These are phyloP conservation scores for Chaetothyriales sp. DNA, from an alignment of 2,329 filamentous ascomycete genomes.

Conservation along the genomic window DNA sequence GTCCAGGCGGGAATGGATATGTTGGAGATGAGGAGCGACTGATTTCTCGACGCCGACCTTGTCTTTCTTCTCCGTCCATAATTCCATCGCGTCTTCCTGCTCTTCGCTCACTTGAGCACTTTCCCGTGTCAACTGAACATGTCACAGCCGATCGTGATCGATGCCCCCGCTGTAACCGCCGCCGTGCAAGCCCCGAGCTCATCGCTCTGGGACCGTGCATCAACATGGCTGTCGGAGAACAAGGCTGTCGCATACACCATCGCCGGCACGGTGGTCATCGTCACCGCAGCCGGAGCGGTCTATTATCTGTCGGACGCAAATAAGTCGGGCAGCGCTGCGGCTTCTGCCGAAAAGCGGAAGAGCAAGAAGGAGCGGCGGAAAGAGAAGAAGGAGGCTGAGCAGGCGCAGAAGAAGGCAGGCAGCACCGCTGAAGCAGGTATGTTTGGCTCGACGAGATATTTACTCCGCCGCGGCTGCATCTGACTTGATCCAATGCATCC, in stretches of 20 bases:
- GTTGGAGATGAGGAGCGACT: neutral
- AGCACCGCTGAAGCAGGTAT: conserved; percentile 21
- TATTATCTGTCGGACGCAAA: conserved; percentile 62
- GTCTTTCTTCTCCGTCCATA: conserved; percentile 2
- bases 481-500: neutral
- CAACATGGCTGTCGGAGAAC: conserved; percentile 86
- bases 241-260: conserved; percentile 93
- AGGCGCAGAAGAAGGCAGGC: conserved; percentile 29
- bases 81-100: conserved; percentile 1
- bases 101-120: conserved; percentile 2
- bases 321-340: conserved; percentile 23
- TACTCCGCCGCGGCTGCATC: no score
- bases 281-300: conserved; percentile 77
- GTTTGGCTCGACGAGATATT: conserved; percentile 4
- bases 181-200: conserved; percentile 30
- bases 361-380: conserved; percentile 84
- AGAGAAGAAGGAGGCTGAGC: conserved; percentile 55
- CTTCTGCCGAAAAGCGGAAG: conserved; percentile 45
- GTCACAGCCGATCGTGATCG: conserved; percentile 9
- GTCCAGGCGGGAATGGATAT: neutral
- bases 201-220: conserved; percentile 76
- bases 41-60: neutral
- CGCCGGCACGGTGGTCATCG: conserved; percentile 81
- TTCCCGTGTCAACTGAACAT: conserved; percentile 5
- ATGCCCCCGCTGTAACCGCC: conserved; percentile 2